A percentile compares a stretch with the other conserved stretches of the same genome.
Conservation (phyloP, 176 grass and related monocot genomes). For the Saccharum officinarum region DNA sequence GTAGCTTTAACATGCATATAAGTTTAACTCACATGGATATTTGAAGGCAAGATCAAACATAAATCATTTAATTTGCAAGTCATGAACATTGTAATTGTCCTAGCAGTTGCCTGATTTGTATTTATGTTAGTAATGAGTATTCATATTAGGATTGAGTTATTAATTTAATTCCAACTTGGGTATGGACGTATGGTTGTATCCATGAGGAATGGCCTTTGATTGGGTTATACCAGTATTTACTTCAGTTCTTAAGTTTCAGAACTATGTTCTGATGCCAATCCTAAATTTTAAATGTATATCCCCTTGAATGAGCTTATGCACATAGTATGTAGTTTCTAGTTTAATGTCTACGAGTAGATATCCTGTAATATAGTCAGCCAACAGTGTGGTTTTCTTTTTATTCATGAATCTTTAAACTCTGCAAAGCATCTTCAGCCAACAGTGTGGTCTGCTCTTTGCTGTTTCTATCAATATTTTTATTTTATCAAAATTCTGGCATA, state of each 20-base stretch:
- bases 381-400: not conserved
- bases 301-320: not conserved
- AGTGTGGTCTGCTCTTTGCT: not conserved
- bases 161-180: too few species aligned
- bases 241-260: not conserved
- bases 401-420: not conserved
- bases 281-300: not conserved
- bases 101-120: not conserved
- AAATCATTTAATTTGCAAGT: not conserved
- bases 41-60: not conserved
- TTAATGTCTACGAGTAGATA: not conserved
- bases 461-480: not conserved
- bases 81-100: not conserved
- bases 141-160: not conserved
- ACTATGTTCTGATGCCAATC: constrained; percentile 1
- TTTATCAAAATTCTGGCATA: not conserved
- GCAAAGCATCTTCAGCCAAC: not conserved
- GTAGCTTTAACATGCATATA: not conserved
- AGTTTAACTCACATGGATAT: not conserved
- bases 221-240: not conserved
- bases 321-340: not conserved
- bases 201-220: not conserved
- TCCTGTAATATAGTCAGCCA: not conserved
- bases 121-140: not conserved
- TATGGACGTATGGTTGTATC: too few species aligned